phyloP scores from a whole-genome alignment of 2,329 filamentous ascomycete genomes.

The Acrodontium crateriforme region DNA sequence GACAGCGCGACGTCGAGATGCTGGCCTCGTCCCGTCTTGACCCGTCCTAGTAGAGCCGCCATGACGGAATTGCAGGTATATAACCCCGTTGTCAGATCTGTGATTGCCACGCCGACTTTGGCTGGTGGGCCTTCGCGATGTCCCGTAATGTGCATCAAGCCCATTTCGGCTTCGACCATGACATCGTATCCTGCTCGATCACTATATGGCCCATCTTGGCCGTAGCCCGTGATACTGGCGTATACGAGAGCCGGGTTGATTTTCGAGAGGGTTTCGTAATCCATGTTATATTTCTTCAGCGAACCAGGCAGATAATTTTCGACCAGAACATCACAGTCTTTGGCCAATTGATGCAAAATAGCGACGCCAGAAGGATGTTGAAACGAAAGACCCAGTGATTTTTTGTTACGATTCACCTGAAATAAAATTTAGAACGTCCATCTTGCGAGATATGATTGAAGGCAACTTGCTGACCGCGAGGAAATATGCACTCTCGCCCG shows the following conservation, averaged over 20 bases:
- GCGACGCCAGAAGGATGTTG: conserved; percentile 70
- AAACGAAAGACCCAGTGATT: conserved; percentile 83
- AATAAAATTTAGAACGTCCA: not conserved
- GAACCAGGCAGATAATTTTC: conserved; percentile 92
- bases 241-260: conserved; percentile 86
- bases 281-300: conserved; percentile 79
- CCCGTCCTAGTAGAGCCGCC: conserved; percentile 72
- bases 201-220: conserved; percentile 83
- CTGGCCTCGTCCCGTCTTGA: conserved; percentile 65
- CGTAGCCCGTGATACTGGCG: conserved; percentile 92
- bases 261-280: conserved; percentile 64
- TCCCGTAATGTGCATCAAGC: conserved; percentile 96
- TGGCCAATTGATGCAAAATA: conserved; percentile 72
- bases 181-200: conserved; percentile 90
- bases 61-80: conserved; percentile 95
- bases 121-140: conserved; percentile 77
- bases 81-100: conserved; percentile 84
- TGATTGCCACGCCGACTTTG: conserved; percentile 94
- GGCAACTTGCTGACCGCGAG: conserved; percentile 48
- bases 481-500: conserved; percentile 92
- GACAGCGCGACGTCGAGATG: conserved; percentile 85
- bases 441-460: not conserved
- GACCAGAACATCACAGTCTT: conserved; percentile 80
- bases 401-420: conserved; percentile 93
- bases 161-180: conserved; percentile 98